These are phyloP conservation scores for Samsoniella hepiali DNA, from an alignment of 2,329 filamentous ascomycete species.

Conservation along the genomic window DNA sequence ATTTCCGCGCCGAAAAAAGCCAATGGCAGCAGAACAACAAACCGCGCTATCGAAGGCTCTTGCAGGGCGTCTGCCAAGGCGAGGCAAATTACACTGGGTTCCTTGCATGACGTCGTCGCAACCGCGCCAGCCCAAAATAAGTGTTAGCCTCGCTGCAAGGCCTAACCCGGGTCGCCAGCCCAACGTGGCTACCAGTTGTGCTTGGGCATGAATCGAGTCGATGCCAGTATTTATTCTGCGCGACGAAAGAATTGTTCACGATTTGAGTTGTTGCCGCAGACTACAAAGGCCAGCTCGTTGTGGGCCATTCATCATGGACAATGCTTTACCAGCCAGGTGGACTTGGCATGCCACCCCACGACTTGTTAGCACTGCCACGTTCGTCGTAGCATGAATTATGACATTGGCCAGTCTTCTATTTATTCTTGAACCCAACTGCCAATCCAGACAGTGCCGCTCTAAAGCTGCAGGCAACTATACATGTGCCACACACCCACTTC, in stretches of 20 bases:
- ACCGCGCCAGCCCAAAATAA: neutral
- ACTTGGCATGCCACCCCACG: neutral
- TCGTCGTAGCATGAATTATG: neutral
- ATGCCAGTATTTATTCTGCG: neutral
- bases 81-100: neutral
- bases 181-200: neutral
- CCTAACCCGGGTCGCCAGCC: neutral
- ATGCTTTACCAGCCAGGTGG: neutral
- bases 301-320: too few species aligned
- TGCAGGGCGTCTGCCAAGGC: constrained; percentile 12
- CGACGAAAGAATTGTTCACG: too few species aligned
- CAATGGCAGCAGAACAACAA: neutral
- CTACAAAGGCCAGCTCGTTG: too few species aligned
- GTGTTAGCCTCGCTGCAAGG: neutral
- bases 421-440: too few species aligned
- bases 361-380: neutral
- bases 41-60: neutral
- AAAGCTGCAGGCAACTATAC: too few species aligned
- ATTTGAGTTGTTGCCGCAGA: too few species aligned
- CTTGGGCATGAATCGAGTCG: neutral
- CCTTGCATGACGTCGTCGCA: constrained; percentile 12
- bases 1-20: neutral
- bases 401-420: neutral
- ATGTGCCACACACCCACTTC: too few species aligned
- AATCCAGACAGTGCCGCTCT: too few species aligned